phyloP scores from a whole-genome alignment of 2,329 filamentous ascomycete genomes.

The Fusarium mexicanum region DNA sequence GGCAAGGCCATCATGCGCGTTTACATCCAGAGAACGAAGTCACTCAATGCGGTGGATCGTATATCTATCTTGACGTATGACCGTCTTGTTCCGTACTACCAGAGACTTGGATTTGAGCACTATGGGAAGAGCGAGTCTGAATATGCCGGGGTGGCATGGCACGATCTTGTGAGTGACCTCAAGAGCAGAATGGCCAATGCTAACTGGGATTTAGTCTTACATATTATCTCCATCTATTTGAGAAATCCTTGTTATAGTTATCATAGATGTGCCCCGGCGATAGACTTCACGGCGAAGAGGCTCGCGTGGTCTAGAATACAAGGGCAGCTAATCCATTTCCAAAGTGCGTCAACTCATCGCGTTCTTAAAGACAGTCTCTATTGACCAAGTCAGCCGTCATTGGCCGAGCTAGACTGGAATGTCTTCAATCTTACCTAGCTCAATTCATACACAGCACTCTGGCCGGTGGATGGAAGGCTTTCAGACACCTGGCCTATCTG shows the following conservation, averaged over 20 bases:
- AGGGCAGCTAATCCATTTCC: neutral
- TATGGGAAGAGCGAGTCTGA: constrained; percentile 45
- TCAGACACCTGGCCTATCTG: neutral
- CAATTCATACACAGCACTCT: neutral
- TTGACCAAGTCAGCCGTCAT: neutral
- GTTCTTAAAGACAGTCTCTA: neutral
- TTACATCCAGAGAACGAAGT: constrained; percentile 37
- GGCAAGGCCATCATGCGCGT: constrained; percentile 41
- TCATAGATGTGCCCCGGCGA: too few relatives aligned
- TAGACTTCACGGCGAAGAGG: neutral
- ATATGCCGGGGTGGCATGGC: constrained; percentile 46
- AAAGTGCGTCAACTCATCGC: neutral
- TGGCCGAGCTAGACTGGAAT: neutral
- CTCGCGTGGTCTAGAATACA: neutral
- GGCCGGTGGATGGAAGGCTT: too few relatives aligned
- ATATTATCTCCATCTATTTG: neutral
- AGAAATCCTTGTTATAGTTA: neutral
- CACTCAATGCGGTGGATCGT: constrained; percentile 29
- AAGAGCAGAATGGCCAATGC: neutral
- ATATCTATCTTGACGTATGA: constrained; percentile 46
- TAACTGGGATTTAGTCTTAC: neutral
- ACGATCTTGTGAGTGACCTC: constrained; percentile 40
- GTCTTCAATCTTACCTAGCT: neutral
- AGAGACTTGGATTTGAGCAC: constrained; percentile 45
- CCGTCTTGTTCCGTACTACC: constrained; percentile 44